phyloP scores from a whole-genome alignment of 139 green algal genomes.

The Edaphochlamys debaryana region DNA sequence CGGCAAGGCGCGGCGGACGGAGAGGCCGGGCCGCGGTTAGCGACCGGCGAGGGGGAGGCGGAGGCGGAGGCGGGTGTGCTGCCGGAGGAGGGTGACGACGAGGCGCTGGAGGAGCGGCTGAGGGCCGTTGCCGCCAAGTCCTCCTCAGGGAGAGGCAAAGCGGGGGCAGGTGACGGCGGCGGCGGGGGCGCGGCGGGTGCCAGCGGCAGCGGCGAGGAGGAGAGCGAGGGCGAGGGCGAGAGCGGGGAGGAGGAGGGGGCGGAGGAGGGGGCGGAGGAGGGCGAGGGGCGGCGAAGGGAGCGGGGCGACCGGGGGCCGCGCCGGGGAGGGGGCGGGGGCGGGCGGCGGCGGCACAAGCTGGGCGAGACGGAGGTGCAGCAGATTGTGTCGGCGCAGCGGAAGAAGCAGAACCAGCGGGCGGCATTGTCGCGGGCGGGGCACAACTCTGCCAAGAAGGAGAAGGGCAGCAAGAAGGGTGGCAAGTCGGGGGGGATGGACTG shows the following conservation, averaged over 20 bases:
- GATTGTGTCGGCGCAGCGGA: constrained; percentile 51
- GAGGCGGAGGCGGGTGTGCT: neutral
- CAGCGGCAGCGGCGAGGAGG: neutral
- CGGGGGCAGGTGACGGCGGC: neutral
- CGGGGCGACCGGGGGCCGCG: neutral
- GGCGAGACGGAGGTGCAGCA: constrained; percentile 54
- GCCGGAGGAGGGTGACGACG: neutral
- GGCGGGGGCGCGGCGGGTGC: too few relatives aligned
- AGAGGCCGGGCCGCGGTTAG: too few relatives aligned
- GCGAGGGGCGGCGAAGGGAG: neutral
- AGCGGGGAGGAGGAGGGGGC: neutral
- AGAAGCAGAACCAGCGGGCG: constrained; percentile 38
- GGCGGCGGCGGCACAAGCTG: neutral
- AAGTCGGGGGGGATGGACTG: constrained; percentile 9
- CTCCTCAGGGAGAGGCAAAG: neutral
- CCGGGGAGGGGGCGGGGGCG: neutral
- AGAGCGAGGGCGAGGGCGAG: neutral
- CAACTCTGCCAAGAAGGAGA: constrained; percentile 55
- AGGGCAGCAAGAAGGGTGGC: constrained; percentile 31
- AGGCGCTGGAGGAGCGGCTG: neutral
- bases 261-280: constrained; percentile 2
- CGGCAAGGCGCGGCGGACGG: neutral
- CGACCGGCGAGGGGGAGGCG: neutral
- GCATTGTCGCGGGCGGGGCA: constrained; percentile 10
- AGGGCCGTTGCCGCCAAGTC: neutral